Evolutionary conservation across 106 monocot species (phyloP), one percentile per base, ranked within the genome.

Genomic region (Agapanthus africanus): DNA sequence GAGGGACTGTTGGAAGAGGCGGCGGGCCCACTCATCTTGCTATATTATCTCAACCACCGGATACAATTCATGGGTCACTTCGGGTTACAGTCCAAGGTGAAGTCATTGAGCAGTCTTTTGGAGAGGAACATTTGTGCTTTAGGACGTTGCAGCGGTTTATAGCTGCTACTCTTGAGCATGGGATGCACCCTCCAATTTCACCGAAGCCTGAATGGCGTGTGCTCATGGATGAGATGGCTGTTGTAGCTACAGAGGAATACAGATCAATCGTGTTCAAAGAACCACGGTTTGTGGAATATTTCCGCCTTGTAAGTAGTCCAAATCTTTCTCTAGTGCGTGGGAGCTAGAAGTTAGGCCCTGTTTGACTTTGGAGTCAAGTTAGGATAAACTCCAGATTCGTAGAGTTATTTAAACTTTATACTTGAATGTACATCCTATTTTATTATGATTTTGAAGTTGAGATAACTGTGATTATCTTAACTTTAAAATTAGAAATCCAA

Each of bases 201-300:
- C 72, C 72, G 11, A 72, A 72, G 62, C 72, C 63, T 31, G 72
- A 72, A 72, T 72, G 72, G 72, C 47, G 72, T 47, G 85, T 69
- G 4, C 61, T 95, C 59, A 71, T 95, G 87, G 94, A 95, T 71
- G 80, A 91, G 60, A 87, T 95, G 85, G 83, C 94, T 66, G 73
- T 83, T 40, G 81, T 87, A 37, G 90, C 94, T 40, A 90, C 90
- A 16, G 32, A 81, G 31, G 85, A 95, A 63, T 95, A 85, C 60
- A 69, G 85, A 31, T 95, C 94, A 2, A 79, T 91, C 66, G 94
- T 95, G 47, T 95, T 95, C 72, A 54, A 85, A 59, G 94, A 91
- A 70, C 88, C 94, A 37, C 87, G 87, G 28, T 95, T 95, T 78
- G 94, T 95, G 37, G 94, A 95, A 64, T 95, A 95, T 63, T 95